Evolutionary conservation across 805 yeast species (phyloP).

Genomic region (Kodamaea neixiangensis): DNA sequence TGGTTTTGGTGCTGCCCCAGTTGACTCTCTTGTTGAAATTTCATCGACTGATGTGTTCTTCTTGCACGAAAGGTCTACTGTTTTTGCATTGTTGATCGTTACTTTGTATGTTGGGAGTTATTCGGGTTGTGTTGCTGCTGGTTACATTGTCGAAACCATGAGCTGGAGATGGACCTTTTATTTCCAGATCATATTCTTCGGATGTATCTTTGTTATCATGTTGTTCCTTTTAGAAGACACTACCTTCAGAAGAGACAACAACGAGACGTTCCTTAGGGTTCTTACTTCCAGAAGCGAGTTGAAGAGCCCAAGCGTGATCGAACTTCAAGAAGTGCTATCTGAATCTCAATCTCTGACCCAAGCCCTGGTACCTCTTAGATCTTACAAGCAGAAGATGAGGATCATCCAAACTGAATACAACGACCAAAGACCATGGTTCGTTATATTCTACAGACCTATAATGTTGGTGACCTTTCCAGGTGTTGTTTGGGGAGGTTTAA

Average conservation of each 20-base stretch:
- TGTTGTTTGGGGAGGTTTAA: slow-evolving; percentile 47
- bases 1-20: slow-evolving; percentile 44
- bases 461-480: slow-evolving; percentile 41
- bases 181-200: slow-evolving; percentile 35
- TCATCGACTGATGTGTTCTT: slow-evolving; percentile 48
- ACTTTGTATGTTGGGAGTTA: slow-evolving; percentile 46
- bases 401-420: slow-evolving; percentile 38
- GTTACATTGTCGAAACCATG: slow-evolving; percentile 37
- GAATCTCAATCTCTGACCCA: background rate
- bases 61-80: slow-evolving; percentile 43
- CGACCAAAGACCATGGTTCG: slow-evolving; percentile 42
- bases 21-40: slow-evolving; percentile 49
- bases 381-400: slow-evolving; percentile 38
- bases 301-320: background rate
- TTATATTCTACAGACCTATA: slow-evolving; percentile 40
- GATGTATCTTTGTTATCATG: slow-evolving; percentile 26
- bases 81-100: slow-evolving; percentile 32
- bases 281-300: background rate
- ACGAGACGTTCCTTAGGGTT: background rate
- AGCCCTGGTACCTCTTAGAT: slow-evolving; percentile 24
- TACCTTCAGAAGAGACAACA: slow-evolving; percentile 33
- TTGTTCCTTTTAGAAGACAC: slow-evolving; percentile 44
- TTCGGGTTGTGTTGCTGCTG: slow-evolving; percentile 47
- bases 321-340: background rate
- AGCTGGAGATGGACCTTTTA: slow-evolving; percentile 46